Evolutionary conservation across 768 basidiomycete genomes (phyloP).

Genomic region (Agaricus sinodeliciosus): DNA sequence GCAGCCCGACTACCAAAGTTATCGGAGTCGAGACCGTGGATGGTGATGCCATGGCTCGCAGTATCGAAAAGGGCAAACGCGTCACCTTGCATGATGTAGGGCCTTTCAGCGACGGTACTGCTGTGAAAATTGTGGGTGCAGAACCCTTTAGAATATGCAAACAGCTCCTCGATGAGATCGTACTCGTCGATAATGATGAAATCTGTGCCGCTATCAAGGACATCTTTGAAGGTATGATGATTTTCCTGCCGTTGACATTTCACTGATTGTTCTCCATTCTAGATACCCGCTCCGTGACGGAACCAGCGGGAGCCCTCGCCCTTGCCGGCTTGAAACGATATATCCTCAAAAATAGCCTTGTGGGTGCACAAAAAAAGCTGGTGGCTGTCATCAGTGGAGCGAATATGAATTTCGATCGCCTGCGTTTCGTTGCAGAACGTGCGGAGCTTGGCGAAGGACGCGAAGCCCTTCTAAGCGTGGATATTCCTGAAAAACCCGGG

Average conservation of each 20-base stretch:
- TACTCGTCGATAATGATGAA: conserved; percentile 90
- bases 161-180: conserved; percentile 72
- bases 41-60: conserved; percentile 88
- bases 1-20: conserved; percentile 73
- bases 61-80: conserved; percentile 74
- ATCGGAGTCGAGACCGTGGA: conserved; percentile 93
- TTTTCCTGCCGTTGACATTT: not conserved
- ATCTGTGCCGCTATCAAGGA: conserved; percentile 99
- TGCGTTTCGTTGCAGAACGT: conserved; percentile 97
- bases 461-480: conserved; percentile 90
- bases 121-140: conserved; percentile 91
- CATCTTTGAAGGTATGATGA: conserved; percentile 81
- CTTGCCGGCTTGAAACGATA: conserved; percentile 89
- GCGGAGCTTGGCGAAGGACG: conserved; percentile 95
- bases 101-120: conserved; percentile 96
- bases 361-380: conserved; percentile 81
- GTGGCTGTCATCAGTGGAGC: conserved; percentile 93
- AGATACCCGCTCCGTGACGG: conserved; percentile 96
- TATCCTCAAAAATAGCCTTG: conserved; percentile 72
- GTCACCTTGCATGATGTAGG: conserved; percentile 86
- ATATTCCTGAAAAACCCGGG: conserved; percentile 89
- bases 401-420: conserved; percentile 97
- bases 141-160: conserved; percentile 93
- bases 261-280: conserved; percentile 1
- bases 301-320: conserved; percentile 91